Conservation (phyloP, 2,329 filamentous ascomycete genomes). For the Lasiodiplodia theobromae region DNA sequence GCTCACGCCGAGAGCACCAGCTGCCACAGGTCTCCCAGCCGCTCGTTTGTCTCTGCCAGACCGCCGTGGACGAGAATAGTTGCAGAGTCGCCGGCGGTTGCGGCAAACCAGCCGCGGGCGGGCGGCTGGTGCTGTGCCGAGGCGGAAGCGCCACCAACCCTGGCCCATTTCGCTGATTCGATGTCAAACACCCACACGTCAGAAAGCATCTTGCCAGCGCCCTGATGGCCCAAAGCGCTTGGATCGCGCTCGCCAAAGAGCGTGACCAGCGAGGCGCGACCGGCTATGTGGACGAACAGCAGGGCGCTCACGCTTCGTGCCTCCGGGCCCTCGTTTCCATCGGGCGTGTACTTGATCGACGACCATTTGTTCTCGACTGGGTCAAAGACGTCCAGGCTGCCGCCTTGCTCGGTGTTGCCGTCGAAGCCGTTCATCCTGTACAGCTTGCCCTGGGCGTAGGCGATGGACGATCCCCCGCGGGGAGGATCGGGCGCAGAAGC, state of each 20-base stretch:
- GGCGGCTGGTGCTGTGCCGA: conserved; percentile 40
- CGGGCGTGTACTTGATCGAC: conserved; percentile 46
- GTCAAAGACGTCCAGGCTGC: conserved; percentile 70
- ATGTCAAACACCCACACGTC: conserved; percentile 59
- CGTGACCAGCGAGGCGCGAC: conserved; percentile 53
- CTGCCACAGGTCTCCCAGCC: conserved; percentile 59
- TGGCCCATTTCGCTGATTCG: conserved; percentile 45
- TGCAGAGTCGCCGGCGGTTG: conserved; percentile 51
- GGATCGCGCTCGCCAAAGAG: conserved; percentile 63
- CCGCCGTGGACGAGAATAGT: conserved; percentile 59
- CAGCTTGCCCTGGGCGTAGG: conserved; percentile 67
- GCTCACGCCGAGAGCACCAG: conserved; percentile 40
- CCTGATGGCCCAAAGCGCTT: conserved; percentile 60
- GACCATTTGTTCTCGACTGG: conserved; percentile 50
- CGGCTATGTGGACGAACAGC: conserved; percentile 49
- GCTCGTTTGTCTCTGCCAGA: conserved; percentile 59
- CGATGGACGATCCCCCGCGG: conserved; percentile 72
- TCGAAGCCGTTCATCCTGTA: conserved; percentile 86
- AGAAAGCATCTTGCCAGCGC: conserved; percentile 63
- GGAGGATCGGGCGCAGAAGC: conserved; percentile 71
- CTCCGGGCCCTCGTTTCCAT: conserved; percentile 55
- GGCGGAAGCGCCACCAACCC: conserved; percentile 36
- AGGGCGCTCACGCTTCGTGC: conserved; percentile 59
- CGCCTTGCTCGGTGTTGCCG: conserved; percentile 72
- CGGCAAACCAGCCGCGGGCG: conserved; percentile 62